Evolutionary conservation across 2,329 filamentous ascomycete genomes (phyloP).

Genomic region (Pseudogymnoascus sp.): DNA sequence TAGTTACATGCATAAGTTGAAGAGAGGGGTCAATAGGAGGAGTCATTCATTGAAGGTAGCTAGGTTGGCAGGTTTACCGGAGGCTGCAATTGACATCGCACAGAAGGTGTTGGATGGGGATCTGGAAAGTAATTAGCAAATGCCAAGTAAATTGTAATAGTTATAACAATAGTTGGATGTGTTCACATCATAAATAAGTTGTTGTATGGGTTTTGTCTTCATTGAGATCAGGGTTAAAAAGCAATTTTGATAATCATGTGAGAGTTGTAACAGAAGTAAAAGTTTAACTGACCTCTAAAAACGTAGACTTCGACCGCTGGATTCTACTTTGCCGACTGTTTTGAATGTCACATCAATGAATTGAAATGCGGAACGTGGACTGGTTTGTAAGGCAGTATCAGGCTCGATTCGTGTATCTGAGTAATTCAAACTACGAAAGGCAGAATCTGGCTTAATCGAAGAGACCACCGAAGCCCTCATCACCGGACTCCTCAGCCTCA

Average conservation of each 20-base stretch:
- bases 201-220: conserved; percentile 32
- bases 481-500: conserved; percentile 57
- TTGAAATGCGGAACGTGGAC: neutral
- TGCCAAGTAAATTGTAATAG: conserved; percentile 14
- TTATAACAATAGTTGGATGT: conserved; percentile 14
- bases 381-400: neutral
- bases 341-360: conserved; percentile 2
- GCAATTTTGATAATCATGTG: conserved; percentile 30
- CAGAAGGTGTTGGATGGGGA: conserved; percentile 19
- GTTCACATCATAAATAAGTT: conserved; percentile 27
- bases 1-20: conserved; percentile 76
- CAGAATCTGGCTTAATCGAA: conserved; percentile 47
- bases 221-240: conserved; percentile 35
- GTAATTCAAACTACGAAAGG: neutral
- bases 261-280: conserved; percentile 12
- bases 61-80: conserved; percentile 71
- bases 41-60: conserved; percentile 97
- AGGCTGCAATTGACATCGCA: conserved; percentile 62
- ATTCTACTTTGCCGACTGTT: neutral
- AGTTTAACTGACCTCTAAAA: conserved; percentile 16
- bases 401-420: neutral
- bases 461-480: conserved; percentile 66
- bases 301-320: neutral
- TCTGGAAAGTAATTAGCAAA: conserved; percentile 5
- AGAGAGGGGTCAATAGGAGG: conserved; percentile 71